These are phyloP conservation scores for Penicillium aurantiogriseum DNA, from an alignment of 2,329 filamentous ascomycete genomes.

Conservation along the genomic window DNA sequence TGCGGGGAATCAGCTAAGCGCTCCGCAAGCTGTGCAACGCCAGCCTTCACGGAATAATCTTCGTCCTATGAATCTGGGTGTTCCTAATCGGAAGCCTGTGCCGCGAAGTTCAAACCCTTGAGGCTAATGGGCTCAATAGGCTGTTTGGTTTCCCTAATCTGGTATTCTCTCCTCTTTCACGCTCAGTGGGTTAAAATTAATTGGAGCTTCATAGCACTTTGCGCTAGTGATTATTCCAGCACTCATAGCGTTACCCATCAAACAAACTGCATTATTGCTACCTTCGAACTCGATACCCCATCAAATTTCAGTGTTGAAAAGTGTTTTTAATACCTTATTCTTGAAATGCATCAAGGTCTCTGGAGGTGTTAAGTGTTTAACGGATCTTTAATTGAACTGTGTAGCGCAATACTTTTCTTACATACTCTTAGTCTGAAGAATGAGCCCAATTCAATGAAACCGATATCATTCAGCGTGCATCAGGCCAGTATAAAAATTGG, in stretches of 20 bases:
- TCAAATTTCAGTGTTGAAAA: background rate
- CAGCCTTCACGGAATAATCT: constrained; percentile 24
- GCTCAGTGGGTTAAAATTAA: background rate
- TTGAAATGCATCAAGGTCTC: background rate
- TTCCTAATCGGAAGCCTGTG: constrained; percentile 40
- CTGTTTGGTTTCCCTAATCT: background rate
- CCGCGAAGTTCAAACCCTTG: constrained; percentile 24
- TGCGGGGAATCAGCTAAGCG: constrained; percentile 20
- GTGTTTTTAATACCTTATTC: background rate
- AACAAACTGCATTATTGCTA: background rate
- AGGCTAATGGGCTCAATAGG: background rate
- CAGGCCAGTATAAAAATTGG: too few species aligned
- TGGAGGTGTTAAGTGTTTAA: background rate
- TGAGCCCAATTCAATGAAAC: background rate
- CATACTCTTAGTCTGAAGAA: background rate
- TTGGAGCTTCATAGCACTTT: background rate
- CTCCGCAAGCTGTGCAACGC: constrained; percentile 15
- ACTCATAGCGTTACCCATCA: background rate
- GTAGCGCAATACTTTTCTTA: background rate
- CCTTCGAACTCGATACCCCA: constrained; percentile 1
- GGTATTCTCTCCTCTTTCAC: background rate
- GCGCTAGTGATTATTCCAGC: background rate
- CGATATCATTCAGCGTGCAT: background rate
- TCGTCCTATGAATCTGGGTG: constrained; percentile 38
- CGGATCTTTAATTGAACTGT: background rate